Conservation (phyloP, 2,329 filamentous ascomycete genomes). For the Fusarium sp. region DNA sequence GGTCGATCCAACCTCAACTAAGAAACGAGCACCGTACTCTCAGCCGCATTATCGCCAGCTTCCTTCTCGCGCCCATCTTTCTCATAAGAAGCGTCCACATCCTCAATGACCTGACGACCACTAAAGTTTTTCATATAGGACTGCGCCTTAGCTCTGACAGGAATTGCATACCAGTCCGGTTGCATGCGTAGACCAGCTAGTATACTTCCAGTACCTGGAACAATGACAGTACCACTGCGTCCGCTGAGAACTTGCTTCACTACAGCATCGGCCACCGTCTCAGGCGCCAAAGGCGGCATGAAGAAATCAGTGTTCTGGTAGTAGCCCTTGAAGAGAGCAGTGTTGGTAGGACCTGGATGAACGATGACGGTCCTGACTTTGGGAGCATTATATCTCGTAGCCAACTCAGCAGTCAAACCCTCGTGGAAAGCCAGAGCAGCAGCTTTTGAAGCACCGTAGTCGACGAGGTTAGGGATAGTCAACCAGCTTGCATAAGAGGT, state of each 20-base stretch:
- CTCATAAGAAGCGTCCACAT: conserved; percentile 55
- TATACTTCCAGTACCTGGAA: conserved; percentile 55
- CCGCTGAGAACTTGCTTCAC: conserved; percentile 62
- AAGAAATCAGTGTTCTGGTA: conserved; percentile 60
- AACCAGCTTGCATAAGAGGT: conserved; percentile 72
- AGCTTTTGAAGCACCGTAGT: conserved; percentile 75
- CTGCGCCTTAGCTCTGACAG: conserved; percentile 57
- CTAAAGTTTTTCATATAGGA: conserved; percentile 57
- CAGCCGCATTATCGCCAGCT: conserved; percentile 44
- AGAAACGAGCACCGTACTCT: conserved; percentile 54
- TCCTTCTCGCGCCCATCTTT: conserved; percentile 21
- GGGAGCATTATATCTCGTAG: conserved; percentile 69
- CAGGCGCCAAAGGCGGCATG: conserved; percentile 52
- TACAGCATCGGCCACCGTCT: conserved; percentile 59
- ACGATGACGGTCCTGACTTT: conserved; percentile 74
- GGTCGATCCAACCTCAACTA: conserved; percentile 17
- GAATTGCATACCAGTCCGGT: conserved; percentile 72
- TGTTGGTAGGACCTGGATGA: conserved; percentile 61
- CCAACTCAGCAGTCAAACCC: conserved; percentile 68
- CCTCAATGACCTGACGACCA: conserved; percentile 60
- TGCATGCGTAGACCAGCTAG: conserved; percentile 60
- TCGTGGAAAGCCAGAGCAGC: conserved; percentile 76
- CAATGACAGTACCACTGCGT: conserved; percentile 59
- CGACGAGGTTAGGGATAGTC: conserved; percentile 70
- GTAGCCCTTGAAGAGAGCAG: conserved; percentile 59